Evolutionary conservation across 1,284 basidiomycete species (phyloP), one percentile per base, ranked within the genome.

Genomic region (Ustilago sp.): DNA sequence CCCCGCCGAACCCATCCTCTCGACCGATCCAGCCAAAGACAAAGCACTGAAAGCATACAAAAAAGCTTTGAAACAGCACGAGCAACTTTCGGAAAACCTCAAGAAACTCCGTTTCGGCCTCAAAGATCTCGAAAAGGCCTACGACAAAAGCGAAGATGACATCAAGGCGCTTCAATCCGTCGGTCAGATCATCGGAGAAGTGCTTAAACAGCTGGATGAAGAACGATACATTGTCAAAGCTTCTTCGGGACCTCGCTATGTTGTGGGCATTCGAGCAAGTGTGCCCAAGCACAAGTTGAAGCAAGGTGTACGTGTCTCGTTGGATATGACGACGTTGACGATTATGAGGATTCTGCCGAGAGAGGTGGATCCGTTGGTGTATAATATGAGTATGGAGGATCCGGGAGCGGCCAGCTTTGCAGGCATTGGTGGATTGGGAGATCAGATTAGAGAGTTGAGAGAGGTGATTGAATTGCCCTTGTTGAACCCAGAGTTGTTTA

Each of bases 201-300:
- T 99, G 68, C 92, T 99, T 90, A 98, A 98, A 87, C 95, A 99
- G 87, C 88, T 99, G 34, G 97, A 99, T 83, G 94, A 98, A 73
- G 96, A 99, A 87, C 90, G 97, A 87, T 99, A 98, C 88, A 99
- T 99, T 81, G 97, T 99, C 79, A 99, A 99, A 87, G 96, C 97
- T 0, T 98, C 95, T 0, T 96, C 94, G 17, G 97, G 97, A 2
- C 97, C 97, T 17, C 93, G 97, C 78, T 99, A 99, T 86, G 95
- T 99, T 45, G 97, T 99, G n/a, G 98, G 96, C 2, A 98, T 94
- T 87, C 91, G 97, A 61, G 94, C 95, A 11, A 92, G 94, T 9
- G 89, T 98, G 54, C 94, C 95, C n/a, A 92, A 92, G 58, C 89
- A 90, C 54, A 98, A 98, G 85, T 92, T 99, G 72, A 98, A 98